Conservation (phyloP, 1,284 basidiomycete species). For the Omphalotus olearius region DNA sequence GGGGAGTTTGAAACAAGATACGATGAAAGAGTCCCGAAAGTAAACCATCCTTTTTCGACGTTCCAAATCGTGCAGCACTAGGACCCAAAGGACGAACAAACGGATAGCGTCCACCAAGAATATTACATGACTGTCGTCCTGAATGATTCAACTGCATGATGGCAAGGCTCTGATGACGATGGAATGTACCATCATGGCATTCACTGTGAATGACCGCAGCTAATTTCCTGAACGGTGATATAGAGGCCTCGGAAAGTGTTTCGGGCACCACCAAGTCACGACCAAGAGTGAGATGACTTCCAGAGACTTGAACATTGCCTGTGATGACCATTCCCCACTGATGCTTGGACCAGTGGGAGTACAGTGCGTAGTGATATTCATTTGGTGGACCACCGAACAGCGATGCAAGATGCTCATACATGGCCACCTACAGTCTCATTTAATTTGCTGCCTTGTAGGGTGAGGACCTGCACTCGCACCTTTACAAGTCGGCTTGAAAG, state of each 20-base stretch:
- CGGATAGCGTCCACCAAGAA: slow-evolving; percentile 63
- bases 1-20: slow-evolving; percentile 62
- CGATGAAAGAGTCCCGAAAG: slow-evolving; percentile 43
- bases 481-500: slow-evolving; percentile 20
- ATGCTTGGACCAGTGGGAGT: slow-evolving; percentile 72
- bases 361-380: slow-evolving; percentile 59
- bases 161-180: slow-evolving; percentile 35
- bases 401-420: slow-evolving; percentile 80
- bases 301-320: slow-evolving; percentile 82
- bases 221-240: slow-evolving; percentile 50
- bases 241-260: slow-evolving; percentile 32
- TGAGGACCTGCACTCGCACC: slow-evolving; percentile 7
- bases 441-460: not conserved
- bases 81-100: slow-evolving; percentile 70
- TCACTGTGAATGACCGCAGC: slow-evolving; percentile 47
- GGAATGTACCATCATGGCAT: slow-evolving; percentile 8
- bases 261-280: slow-evolving; percentile 72
- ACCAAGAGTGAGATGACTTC: slow-evolving; percentile 72
- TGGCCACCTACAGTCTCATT: slow-evolving; percentile 51
- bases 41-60: slow-evolving; percentile 25
- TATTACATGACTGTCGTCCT: slow-evolving; percentile 80
- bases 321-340: slow-evolving; percentile 90
- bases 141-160: slow-evolving; percentile 86
- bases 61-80: slow-evolving; percentile 58
- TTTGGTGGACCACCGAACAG: slow-evolving; percentile 75